phyloP scores from a whole-genome alignment of 129 eudicot genomes.

The Chrysanthemum seticuspe region DNA sequence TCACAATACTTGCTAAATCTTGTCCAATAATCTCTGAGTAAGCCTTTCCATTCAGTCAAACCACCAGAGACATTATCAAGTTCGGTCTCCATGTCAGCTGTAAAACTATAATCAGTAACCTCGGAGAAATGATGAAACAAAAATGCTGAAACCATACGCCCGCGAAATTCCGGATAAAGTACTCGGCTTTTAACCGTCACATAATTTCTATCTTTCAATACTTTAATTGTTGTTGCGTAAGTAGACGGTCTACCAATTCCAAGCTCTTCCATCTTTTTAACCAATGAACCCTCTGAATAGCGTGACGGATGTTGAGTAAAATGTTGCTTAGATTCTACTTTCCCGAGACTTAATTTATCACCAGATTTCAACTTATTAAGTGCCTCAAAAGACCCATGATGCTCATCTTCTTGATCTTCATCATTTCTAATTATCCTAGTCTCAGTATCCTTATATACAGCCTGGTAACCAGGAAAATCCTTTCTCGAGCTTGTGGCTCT shows the following conservation, averaged over 20 bases:
- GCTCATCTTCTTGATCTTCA: conserved; percentile 47
- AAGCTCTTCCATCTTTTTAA: conserved; percentile 91
- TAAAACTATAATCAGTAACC: conserved; percentile 88
- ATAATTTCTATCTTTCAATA: conserved; percentile 80
- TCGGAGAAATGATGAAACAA: conserved; percentile 80
- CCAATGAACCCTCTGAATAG: conserved; percentile 81
- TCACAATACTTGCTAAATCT: conserved; percentile 88
- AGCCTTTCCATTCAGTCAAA: conserved; percentile 94
- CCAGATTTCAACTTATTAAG: conserved; percentile 48
- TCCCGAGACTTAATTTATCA: conserved; percentile 39
- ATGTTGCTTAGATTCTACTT: conserved; percentile 71
- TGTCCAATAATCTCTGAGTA: conserved; percentile 88
- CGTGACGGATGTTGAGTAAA: conserved; percentile 86
- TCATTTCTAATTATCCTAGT: conserved; percentile 33
- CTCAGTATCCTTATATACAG: conserved; percentile 74
- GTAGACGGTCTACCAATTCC: conserved; percentile 99
- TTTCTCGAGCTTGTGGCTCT: conserved; percentile 65
- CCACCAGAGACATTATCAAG: conserved; percentile 98
- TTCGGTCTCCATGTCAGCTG: conserved; percentile 98
- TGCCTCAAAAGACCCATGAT: conserved; percentile 34
- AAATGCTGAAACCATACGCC: conserved; percentile 96
- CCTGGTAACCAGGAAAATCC: conserved; percentile 67
- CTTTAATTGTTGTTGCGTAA: conserved; percentile 85
- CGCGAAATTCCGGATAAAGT: conserved; percentile 85
- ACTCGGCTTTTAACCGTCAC: conserved; percentile 57